Evolutionary conservation across 2,329 filamentous ascomycete genomes (phyloP).

Genomic region (Pseudogymnoascus sp.): DNA sequence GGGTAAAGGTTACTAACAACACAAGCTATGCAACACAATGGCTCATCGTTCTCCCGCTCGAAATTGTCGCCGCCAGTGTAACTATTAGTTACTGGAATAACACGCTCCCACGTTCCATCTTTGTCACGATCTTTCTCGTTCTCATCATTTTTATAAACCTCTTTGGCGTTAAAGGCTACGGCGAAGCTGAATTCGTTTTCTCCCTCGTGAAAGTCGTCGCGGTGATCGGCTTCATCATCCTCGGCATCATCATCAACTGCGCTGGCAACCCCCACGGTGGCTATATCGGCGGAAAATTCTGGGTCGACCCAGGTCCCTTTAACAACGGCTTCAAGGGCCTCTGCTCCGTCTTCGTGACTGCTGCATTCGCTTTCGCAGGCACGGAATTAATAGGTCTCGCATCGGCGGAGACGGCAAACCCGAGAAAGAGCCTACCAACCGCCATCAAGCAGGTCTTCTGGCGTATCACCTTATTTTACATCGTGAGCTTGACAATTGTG

Average conservation of each 20-base stretch:
- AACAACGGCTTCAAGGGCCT: constrained; percentile 43
- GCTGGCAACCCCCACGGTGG: constrained; percentile 42
- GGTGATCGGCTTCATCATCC: constrained; percentile 53
- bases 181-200: constrained; percentile 83
- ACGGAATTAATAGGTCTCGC: constrained; percentile 70
- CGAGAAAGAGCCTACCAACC: constrained; percentile 70
- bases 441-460: constrained; percentile 93
- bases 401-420: constrained; percentile 68
- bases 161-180: constrained; percentile 81
- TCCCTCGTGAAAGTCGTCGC: constrained; percentile 79
- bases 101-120: too few species aligned
- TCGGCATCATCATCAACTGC: constrained; percentile 48
- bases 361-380: constrained; percentile 60
- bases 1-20: too few species aligned
- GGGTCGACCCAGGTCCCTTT: constrained; percentile 37
- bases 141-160: constrained; percentile 78
- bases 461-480: constrained; percentile 86
- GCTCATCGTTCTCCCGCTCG: too few species aligned
- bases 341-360: constrained; percentile 42
- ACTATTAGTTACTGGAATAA: too few species aligned
- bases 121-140: too few species aligned
- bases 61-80: too few species aligned
- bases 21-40: too few species aligned
- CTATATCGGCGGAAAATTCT: constrained; percentile 42
- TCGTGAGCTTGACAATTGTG: constrained; percentile 71